Percentiles rank a stretch among this genome's conserved stretches.
phyloP scores from a whole-genome alignment of 768 basidiomycete genomes.

The Pholiota conissans region DNA sequence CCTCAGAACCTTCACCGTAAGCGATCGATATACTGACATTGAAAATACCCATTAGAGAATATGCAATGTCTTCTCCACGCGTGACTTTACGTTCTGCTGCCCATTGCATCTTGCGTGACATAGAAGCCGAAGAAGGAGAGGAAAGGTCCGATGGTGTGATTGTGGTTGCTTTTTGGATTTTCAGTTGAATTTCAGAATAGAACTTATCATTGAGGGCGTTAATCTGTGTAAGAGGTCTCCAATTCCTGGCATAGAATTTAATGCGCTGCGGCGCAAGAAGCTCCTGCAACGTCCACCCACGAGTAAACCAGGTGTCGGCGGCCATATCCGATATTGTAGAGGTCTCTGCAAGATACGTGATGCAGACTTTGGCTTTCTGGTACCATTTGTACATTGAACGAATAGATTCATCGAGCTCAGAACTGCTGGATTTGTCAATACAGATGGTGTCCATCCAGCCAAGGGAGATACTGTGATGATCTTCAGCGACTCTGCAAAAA shows the following conservation, averaged over 20 bases:
- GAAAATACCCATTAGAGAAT: slow-evolving; percentile 5
- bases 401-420: slow-evolving; percentile 3
- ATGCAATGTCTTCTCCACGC: background rate
- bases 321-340: background rate
- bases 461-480: background rate
- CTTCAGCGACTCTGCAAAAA: background rate
- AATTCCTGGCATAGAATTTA: background rate
- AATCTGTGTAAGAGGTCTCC: background rate
- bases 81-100: slow-evolving; percentile 1
- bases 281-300: slow-evolving; percentile 1
- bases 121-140: background rate
- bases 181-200: background rate
- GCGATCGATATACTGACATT: background rate
- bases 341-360: background rate
- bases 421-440: background rate
- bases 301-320: background rate
- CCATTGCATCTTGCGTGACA: slow-evolving; percentile 4
- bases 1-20: background rate
- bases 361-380: background rate
- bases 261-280: background rate
- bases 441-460: slow-evolving; percentile 3
- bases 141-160: background rate
- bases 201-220: too few species aligned
- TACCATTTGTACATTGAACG: slow-evolving; percentile 4
- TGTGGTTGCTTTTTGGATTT: background rate